phyloP scores from a whole-genome alignment of 176 grass and related monocot species.

The Cenchrus purpureus region DNA sequence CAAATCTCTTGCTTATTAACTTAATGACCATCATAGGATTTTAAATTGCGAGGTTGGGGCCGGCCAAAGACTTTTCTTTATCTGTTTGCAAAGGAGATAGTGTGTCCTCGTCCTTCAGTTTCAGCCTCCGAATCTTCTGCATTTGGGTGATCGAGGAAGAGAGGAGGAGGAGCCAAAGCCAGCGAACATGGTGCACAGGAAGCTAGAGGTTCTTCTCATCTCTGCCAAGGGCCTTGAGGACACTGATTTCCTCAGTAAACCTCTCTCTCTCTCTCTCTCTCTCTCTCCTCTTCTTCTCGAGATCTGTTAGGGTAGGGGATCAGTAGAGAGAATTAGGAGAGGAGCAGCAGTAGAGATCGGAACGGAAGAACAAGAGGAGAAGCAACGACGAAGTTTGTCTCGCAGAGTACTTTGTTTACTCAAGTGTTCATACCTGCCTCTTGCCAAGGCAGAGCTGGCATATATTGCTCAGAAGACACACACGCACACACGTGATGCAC shows the following conservation, averaged over 20 bases:
- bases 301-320: neutral
- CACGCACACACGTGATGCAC: too few relatives aligned
- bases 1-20: too few relatives aligned
- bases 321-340: too few relatives aligned
- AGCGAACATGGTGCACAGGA: conserved; percentile 56
- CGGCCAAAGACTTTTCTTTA: neutral
- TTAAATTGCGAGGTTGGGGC: conserved; percentile 14
- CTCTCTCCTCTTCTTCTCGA: neutral
- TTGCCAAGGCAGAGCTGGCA: too few relatives aligned
- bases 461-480: too few relatives aligned
- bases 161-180: too few relatives aligned
- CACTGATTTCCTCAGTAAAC: conserved; percentile 57
- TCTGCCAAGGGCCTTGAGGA: conserved; percentile 68
- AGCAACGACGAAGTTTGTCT: too few relatives aligned
- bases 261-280: neutral
- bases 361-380: too few relatives aligned
- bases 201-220: conserved; percentile 67
- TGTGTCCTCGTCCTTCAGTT: neutral
- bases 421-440: too few relatives aligned
- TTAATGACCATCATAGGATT: too few relatives aligned
- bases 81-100: neutral
- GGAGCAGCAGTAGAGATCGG: too few relatives aligned
- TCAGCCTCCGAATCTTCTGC: neutral
- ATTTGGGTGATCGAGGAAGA: neutral
- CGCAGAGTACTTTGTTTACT: too few relatives aligned